Evolutionary conservation across 768 basidiomycete species (phyloP).

Genomic region (Astraeus odoratus): DNA sequence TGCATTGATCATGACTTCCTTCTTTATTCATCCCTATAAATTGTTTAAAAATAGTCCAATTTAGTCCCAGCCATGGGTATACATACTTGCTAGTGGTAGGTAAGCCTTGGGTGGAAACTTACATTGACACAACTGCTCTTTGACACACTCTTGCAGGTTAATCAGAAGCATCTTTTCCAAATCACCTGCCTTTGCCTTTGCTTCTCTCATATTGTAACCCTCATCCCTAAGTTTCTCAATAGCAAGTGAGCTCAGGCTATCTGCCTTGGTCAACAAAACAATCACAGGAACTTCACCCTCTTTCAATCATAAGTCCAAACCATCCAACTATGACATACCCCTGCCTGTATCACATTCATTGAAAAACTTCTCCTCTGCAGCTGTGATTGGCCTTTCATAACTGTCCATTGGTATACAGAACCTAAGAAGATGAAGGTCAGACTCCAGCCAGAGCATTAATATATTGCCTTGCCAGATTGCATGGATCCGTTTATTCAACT

Average conservation of each 20-base stretch:
- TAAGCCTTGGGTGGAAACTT: neutral
- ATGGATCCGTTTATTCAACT: constrained; percentile 27
- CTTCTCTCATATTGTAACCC: constrained; percentile 7
- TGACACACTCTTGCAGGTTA: neutral
- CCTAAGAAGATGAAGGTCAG: constrained; percentile 18
- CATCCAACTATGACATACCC: neutral
- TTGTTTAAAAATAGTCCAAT: neutral
- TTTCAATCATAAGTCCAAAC: neutral
- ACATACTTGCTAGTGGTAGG: neutral
- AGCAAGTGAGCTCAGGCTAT: constrained; percentile 20
- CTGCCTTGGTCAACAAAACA: constrained; percentile 33
- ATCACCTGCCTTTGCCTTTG: constrained; percentile 7
- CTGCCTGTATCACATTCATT: constrained; percentile 12
- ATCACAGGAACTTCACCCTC: constrained; percentile 30
- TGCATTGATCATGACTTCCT: neutral
- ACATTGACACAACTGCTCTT: neutral
- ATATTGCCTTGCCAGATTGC: constrained; percentile 29
- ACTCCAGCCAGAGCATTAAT: neutral
- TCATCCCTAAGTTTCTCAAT: constrained; percentile 9
- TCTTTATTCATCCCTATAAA: neutral
- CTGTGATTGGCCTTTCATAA: constrained; percentile 18
- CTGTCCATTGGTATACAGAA: constrained; percentile 30
- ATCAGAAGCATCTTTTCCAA: constrained; percentile 8
- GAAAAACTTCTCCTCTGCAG: constrained; percentile 27
- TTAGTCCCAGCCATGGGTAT: neutral